These are phyloP conservation scores for Bipolaris cookei DNA, from an alignment of 2,329 filamentous ascomycete genomes.

Conservation along the genomic window DNA sequence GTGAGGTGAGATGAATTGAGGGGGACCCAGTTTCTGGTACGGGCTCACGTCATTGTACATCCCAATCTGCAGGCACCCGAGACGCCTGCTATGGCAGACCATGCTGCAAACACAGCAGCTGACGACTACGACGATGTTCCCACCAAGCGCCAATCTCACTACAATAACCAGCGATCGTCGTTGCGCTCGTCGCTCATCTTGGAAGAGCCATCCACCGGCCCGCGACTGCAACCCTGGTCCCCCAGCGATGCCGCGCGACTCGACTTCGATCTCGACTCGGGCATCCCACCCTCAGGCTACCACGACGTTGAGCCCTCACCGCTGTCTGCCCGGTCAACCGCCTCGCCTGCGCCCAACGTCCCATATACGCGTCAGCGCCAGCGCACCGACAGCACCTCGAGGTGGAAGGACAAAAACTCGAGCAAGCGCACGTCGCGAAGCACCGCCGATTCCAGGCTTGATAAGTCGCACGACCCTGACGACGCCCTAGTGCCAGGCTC, in stretches of 20 bases:
- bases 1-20: not conserved
- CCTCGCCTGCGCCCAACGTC: constrained; percentile 27
- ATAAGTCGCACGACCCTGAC: constrained; percentile 4
- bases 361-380: constrained; percentile 16
- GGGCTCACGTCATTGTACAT: constrained; percentile 22
- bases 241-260: constrained; percentile 18
- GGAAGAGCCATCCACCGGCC: constrained; percentile 20
- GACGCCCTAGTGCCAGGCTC: constrained; percentile 10
- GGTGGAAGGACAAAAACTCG: constrained; percentile 3
- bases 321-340: constrained; percentile 5
- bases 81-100: constrained; percentile 28
- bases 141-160: constrained; percentile 39
- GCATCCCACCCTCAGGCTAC: constrained; percentile 13
- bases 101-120: not conserved
- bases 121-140: constrained; percentile 22
- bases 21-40: not conserved
- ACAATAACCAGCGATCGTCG: constrained; percentile 47
- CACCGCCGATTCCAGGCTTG: constrained; percentile 4
- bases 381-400: constrained; percentile 1
- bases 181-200: constrained; percentile 26
- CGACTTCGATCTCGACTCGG: constrained; percentile 26
- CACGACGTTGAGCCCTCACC: constrained; percentile 22
- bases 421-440: constrained; percentile 11
- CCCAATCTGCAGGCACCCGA: constrained; percentile 6
- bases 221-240: constrained; percentile 22